Evolutionary conservation across 257 asterid species (phyloP).

Genomic region (Ballota nigra): DNA sequence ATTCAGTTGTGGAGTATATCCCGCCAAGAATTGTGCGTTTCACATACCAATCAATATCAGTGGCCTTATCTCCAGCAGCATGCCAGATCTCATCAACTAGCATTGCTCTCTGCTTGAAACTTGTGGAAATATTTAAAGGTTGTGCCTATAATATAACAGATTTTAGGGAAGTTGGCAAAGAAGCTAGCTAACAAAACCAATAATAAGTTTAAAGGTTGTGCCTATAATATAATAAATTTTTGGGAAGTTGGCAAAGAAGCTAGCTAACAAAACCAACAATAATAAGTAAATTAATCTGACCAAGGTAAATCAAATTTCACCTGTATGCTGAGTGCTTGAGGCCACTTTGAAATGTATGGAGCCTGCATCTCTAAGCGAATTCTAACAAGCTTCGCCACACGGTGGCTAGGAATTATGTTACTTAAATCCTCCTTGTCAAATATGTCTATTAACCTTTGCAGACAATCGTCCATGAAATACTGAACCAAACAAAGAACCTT

Average conservation of each 20-base stretch:
- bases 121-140: conserved; percentile 68
- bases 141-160: conserved; percentile 52
- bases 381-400: conserved; percentile 66
- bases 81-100: conserved; percentile 95
- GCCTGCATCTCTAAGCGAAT: conserved; percentile 91
- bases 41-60: conserved; percentile 75
- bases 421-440: conserved; percentile 65
- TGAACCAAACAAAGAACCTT: conserved; percentile 34
- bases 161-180: not conserved
- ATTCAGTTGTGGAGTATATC: conserved; percentile 77
- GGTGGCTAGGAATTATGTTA: conserved; percentile 67
- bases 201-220: conserved; percentile 77
- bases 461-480: conserved; percentile 97
- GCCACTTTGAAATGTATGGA: conserved; percentile 94
- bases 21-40: conserved; percentile 90
- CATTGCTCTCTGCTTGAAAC: conserved; percentile 93
- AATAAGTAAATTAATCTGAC: not conserved
- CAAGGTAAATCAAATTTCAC: conserved; percentile 24
- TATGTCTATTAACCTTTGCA: conserved; percentile 69
- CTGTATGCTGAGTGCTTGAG: conserved; percentile 97
- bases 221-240: conserved; percentile 39
- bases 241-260: not conserved
- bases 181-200: too few species aligned
- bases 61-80: conserved; percentile 76
- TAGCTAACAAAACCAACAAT: not conserved